Base-by-base conservation (phyloP, 805 yeast genomes). In the Yarrowia porcina region DNA sequence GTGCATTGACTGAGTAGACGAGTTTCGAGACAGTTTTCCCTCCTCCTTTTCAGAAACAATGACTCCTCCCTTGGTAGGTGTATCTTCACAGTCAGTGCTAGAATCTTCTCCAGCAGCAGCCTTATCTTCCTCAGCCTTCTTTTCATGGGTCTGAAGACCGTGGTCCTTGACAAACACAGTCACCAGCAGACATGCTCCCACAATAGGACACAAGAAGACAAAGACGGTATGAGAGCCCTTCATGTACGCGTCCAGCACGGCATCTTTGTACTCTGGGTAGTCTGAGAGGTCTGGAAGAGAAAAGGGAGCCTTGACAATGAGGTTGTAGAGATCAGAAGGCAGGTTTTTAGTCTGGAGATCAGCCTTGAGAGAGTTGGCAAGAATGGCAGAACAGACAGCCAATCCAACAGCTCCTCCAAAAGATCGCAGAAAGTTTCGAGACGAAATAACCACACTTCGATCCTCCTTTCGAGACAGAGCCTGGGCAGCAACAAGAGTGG, bases 341-440 rank as follows among this genome's bases (percentile, higher is more conserved):
- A 54, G 30, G 66, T 65, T 13, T 61, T 41, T 41, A 20, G 45
- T 44, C 23, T 65, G 64, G 25, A 64, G 57, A 20, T 62, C 50
- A 20, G 42, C 42, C 13, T 61, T 41, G 56, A 67, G 45, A 18
- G 65, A 57, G 41, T 69, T 69, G 35, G 67, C 64, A 15, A 23
- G 75, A 70, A 66, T 27, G 9, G 71, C 63, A 2, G 66, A 63
- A 17, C 68, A 63, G 10, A 81, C 71, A 0, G 87, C 86, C 36
- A 83, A 73, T 0, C 88, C 88, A 27, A 83, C 73, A 0, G 87
- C 79, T n/a, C 86, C 86, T 15, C 88, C 89, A 63, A 85, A 78
- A 2, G 85, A 80, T 62, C 88, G 73, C 50, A 82, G 67, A 23
- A 83, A 82, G 67, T 83, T 83, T 69, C 88, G 75, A 1, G 85